Evolutionary conservation across 1,284 basidiomycete genomes (phyloP), one percentile per base, ranked within the genome.

Genomic region (Fomitopsis pinicola): DNA sequence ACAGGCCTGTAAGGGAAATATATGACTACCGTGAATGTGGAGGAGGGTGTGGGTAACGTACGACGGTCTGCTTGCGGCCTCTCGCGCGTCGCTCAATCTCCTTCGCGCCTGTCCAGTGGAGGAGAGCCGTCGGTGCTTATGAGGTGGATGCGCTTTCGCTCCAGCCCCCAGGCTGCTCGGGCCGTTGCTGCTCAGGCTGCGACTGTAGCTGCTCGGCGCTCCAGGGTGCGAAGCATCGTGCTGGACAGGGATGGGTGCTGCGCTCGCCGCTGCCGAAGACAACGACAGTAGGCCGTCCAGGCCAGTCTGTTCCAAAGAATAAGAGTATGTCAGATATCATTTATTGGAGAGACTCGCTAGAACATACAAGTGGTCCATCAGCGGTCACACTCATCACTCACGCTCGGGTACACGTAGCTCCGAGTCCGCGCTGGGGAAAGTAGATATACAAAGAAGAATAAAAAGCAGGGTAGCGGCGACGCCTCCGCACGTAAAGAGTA

Each of bases 21-120:
- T 61, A 60, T 53, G 61, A 46, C 60, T 55, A 57, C 57, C 64
- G 55, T 48, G 50, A 9, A 36, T 50, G 42, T 26, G 38, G 53
- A 62, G 57, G 60, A 62, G 57, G 59, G 57, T 55, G 60, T 54
- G 53, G 53, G 62, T 63, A 64, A 88, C 87, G 77, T 74, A 91
- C 88, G 82, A 83, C 61, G 88, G 88, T 64, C 89, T 79, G 62
- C 78, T 78, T 55, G 85, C 86, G 46, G 89, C 89, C 73, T 91
- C 89, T 58, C 87, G 79, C 42, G 89, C 89, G 72, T 92, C 89
- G 72, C 88, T 90, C 66, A 89, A 72, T 62, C 89, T 79, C 66
- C 88, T 80, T 69, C 83, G 83, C 12, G 82, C 78, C 74, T 88
- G 86, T 15, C 87, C 86, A 9, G 84, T 81, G 0, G 88, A 89